These are phyloP conservation scores for Rhynchospora tenuis DNA, from an alignment of 176 grass and related monocot species.

Conservation along the genomic window DNA sequence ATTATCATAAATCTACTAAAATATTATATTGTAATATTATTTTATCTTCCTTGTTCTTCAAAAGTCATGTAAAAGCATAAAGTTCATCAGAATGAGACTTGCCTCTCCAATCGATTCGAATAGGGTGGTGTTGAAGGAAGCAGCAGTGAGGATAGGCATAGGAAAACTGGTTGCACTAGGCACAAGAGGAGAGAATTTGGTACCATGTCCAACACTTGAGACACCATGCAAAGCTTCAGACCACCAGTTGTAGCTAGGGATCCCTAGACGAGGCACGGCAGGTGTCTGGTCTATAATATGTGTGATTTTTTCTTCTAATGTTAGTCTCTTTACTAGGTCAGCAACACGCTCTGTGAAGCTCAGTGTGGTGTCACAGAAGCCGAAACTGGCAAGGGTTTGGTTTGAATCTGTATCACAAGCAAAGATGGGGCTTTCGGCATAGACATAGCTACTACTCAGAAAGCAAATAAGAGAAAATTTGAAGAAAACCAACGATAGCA, in stretches of 20 bases:
- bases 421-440: conserved; percentile 50
- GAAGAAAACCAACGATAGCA: neutral
- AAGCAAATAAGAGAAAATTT: neutral
- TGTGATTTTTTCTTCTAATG: conserved; percentile 66
- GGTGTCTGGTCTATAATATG: conserved; percentile 58
- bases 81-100: neutral
- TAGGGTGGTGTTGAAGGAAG: conserved; percentile 77
- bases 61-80: neutral
- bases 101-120: conserved; percentile 73
- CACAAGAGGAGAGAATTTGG: conserved; percentile 48
- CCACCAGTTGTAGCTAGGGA: conserved; percentile 93
- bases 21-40: neutral
- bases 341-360: conserved; percentile 25
- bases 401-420: conserved; percentile 63
- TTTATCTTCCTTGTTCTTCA: neutral
- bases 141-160: conserved; percentile 70
- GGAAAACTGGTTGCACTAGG: conserved; percentile 89
- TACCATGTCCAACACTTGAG: conserved; percentile 63
- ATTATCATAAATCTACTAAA: neutral
- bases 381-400: conserved; percentile 24
- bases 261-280: conserved; percentile 61
- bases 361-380: conserved; percentile 57
- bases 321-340: conserved; percentile 51
- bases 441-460: neutral
- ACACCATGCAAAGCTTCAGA: conserved; percentile 93